Conservation (phyloP, 345 rosid genomes). For the Eucalyptus decipiens region DNA sequence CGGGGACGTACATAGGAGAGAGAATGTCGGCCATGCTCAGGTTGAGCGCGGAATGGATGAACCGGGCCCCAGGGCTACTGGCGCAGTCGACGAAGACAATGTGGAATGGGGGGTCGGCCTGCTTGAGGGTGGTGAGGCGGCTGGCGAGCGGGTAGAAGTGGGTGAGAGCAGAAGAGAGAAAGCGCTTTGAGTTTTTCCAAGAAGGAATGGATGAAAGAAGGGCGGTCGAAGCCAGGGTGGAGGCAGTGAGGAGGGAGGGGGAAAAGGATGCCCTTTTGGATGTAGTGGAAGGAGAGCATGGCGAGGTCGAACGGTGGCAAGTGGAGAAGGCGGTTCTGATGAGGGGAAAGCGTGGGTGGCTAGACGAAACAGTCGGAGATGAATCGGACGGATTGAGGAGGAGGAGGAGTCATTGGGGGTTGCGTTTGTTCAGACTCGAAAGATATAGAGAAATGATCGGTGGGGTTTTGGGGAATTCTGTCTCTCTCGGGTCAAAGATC, state of each 20-base stretch:
- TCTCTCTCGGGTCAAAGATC: no score
- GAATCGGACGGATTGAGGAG: neutral
- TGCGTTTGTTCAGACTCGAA: neutral
- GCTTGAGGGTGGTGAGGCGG: neutral
- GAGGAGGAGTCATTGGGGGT: neutral
- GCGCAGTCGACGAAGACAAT: slow-evolving; percentile 30
- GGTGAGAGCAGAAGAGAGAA: slow-evolving; percentile 37
- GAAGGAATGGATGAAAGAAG: slow-evolving; percentile 10
- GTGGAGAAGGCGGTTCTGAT: slow-evolving; percentile 24
- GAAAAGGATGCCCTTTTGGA: slow-evolving; percentile 52
- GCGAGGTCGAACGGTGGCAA: slow-evolving; percentile 55
- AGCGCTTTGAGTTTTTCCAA: slow-evolving; percentile 22
- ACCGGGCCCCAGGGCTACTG: slow-evolving; percentile 27
- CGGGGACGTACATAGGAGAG: slow-evolving; percentile 33
- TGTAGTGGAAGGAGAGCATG: slow-evolving; percentile 61
- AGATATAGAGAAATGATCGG: neutral
- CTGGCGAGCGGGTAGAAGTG: slow-evolving; percentile 50
- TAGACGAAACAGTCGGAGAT: slow-evolving; percentile 41
- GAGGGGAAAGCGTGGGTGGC: slow-evolving; percentile 21
- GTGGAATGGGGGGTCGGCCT: slow-evolving; percentile 11
- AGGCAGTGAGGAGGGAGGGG: slow-evolving; percentile 15
- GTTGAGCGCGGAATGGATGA: slow-evolving; percentile 28
- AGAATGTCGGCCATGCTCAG: slow-evolving; percentile 20
- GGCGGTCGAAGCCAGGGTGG: neutral
- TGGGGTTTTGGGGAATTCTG: no score